Percentiles rank a stretch among this genome's conserved stretches.
Evolutionary conservation across 2,329 filamentous ascomycete species (phyloP).

Genomic region (Penicillium sp.): DNA sequence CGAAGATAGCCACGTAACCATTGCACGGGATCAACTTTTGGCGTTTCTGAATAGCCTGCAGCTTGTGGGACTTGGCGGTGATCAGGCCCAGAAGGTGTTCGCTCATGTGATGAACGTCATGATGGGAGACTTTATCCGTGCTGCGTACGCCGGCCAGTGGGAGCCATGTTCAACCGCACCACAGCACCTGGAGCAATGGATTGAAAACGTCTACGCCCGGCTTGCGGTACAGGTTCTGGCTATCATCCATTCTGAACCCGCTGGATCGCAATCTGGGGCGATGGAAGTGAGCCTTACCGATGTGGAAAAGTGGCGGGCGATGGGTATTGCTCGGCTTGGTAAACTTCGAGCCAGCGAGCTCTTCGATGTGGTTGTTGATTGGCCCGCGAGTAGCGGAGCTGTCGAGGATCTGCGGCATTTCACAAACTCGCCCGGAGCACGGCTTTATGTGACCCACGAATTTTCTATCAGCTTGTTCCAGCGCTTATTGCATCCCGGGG

Average conservation of each 20-base stretch:
- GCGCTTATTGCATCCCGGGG: constrained; percentile 61
- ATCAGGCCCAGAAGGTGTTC: constrained; percentile 56
- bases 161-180: constrained; percentile 49
- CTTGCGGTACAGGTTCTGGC: constrained; percentile 51
- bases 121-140: constrained; percentile 56
- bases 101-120: constrained; percentile 59
- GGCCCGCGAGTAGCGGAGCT: constrained; percentile 58
- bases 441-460: constrained; percentile 54
- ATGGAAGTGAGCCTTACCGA: constrained; percentile 42
- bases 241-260: constrained; percentile 35
- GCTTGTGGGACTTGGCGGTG: constrained; percentile 56
- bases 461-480: constrained; percentile 55
- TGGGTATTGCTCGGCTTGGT: constrained; percentile 56
- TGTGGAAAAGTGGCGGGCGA: constrained; percentile 55
- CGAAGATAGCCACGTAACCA: constrained; percentile 29
- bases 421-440: constrained; percentile 53
- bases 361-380: constrained; percentile 63
- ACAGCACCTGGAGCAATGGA: constrained; percentile 55
- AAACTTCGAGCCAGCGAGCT: constrained; percentile 56
- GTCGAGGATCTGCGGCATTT: constrained; percentile 62
- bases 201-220: constrained; percentile 55
- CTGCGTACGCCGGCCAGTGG: constrained; percentile 60
- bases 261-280: constrained; percentile 23
- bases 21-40: constrained; percentile 37
- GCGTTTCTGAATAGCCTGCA: constrained; percentile 49